A percentile compares a stretch with the other conserved stretches of the same genome.
Conservation (phyloP, 2,329 filamentous ascomycete genomes). For the Penicillium sp. region DNA sequence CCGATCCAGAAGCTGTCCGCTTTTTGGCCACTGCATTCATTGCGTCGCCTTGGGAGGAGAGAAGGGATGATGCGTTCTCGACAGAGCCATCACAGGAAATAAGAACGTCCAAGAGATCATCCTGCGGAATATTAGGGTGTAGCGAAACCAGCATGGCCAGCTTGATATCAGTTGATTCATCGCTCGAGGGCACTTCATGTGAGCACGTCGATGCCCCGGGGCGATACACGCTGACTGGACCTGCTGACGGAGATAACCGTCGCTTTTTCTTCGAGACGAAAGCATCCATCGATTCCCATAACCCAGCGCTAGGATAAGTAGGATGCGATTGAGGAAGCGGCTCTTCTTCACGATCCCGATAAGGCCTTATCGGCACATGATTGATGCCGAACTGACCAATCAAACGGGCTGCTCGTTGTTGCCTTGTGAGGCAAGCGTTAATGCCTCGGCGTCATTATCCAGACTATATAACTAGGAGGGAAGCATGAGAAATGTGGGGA, state of each 20-base stretch:
- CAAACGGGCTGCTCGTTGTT: no score
- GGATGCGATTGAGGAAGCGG: not conserved
- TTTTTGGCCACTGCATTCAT: conserved; percentile 19
- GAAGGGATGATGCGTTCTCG: conserved; percentile 57
- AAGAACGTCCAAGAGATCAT: conserved; percentile 72
- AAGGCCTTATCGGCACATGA: conserved; percentile 31
- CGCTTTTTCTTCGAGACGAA: conserved; percentile 40
- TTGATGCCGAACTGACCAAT: conserved; percentile 31
- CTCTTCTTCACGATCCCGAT: conserved; percentile 5
- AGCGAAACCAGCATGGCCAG: conserved; percentile 79
- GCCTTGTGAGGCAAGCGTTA: no score
- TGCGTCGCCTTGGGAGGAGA: conserved; percentile 40
- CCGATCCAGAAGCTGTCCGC: conserved; percentile 38
- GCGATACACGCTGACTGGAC: not conserved
- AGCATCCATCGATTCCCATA: conserved; percentile 37
- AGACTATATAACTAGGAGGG: no score
- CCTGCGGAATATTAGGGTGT: conserved; percentile 61
- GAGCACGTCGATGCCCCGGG: not conserved
- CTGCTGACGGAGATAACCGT: conserved; percentile 18
- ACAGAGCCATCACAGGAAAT: conserved; percentile 76
- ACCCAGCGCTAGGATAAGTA: not conserved
- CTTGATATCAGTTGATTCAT: conserved; percentile 86
- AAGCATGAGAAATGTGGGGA: no score
- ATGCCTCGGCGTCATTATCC: no score
- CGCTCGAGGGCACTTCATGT: conserved; percentile 41